Conservation (phyloP, 257 asterid genomes). For the Cordia subcordata region DNA sequence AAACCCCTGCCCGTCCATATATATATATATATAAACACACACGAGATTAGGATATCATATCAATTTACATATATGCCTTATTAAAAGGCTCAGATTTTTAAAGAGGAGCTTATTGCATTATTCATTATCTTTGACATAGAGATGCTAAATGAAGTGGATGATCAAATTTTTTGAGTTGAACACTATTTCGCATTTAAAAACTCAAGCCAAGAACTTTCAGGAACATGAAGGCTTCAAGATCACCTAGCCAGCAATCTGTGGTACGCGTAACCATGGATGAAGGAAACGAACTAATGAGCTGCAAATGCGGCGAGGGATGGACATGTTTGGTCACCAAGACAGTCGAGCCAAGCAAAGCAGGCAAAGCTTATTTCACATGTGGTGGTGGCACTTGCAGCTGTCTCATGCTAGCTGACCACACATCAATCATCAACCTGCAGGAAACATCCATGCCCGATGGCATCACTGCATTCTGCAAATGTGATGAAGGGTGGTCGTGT, state of each 20-base stretch:
- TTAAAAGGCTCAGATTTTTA: too few relatives aligned
- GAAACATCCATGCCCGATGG: neutral
- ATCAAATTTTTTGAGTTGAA: too few relatives aligned
- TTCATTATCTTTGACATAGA: too few relatives aligned
- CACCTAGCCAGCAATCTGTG: neutral
- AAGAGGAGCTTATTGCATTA: too few relatives aligned
- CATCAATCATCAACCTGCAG: neutral
- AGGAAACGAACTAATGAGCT: neutral
- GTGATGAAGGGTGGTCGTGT: constrained; percentile 21
- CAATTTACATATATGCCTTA: too few relatives aligned
- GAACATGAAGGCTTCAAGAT: neutral
- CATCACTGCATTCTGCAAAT: constrained; percentile 11
- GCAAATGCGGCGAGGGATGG: constrained; percentile 2
- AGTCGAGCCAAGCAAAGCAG: neutral
- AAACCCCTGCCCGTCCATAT: too few relatives aligned
- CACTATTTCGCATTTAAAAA: too few relatives aligned
- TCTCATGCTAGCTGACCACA: neutral
- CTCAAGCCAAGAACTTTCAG: neutral
- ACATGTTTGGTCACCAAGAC: constrained; percentile 1
- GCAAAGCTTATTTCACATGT: constrained; percentile 6
- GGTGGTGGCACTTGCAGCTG: constrained; percentile 3
- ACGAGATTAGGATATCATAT: too few relatives aligned
- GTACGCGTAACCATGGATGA: neutral
- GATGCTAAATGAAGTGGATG: too few relatives aligned
- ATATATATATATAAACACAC: too few relatives aligned